Conservation (phyloP, 2,329 filamentous ascomycete species). For the Sporothrix euskadiensis region DNA sequence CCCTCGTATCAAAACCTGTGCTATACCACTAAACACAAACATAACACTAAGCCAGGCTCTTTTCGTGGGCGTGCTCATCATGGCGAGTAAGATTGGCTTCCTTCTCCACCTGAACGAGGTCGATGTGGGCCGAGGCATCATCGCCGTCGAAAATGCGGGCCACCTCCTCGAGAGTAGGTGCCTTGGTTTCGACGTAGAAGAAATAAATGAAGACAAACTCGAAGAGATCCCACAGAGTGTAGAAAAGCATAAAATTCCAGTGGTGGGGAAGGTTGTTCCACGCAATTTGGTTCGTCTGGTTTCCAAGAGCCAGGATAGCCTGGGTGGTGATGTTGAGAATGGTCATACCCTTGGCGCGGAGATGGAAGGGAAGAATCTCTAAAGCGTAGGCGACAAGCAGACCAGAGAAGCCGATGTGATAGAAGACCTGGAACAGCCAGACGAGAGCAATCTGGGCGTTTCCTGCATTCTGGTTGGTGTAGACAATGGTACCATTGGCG, state of each 20-base stretch:
- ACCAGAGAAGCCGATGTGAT: constrained; percentile 61
- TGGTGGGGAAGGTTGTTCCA: constrained; percentile 60
- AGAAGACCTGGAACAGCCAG: constrained; percentile 61
- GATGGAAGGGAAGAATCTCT: constrained; percentile 59
- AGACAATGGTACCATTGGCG: not conserved
- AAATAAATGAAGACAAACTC: constrained; percentile 65
- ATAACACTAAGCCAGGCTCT: not conserved
- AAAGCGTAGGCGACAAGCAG: constrained; percentile 59
- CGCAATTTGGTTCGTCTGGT: constrained; percentile 63
- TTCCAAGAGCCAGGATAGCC: constrained; percentile 30
- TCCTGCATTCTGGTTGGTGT: constrained; percentile 49
- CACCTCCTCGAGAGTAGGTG: constrained; percentile 69
- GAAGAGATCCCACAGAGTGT: constrained; percentile 62
- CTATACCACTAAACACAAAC: too few relatives aligned
- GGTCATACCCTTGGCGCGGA: constrained; percentile 54
- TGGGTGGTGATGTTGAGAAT: constrained; percentile 33
- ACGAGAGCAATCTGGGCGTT: constrained; percentile 59
- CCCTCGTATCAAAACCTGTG: too few relatives aligned
- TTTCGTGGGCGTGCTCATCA: not conserved
- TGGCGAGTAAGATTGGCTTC: constrained; percentile 39
- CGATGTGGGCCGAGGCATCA: constrained; percentile 56
- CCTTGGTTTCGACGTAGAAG: constrained; percentile 69
- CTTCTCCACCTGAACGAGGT: constrained; percentile 58
- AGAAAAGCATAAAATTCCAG: constrained; percentile 68
- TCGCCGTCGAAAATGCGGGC: constrained; percentile 70